Base-by-base conservation (phyloP, 768 basidiomycete genomes). In the Candolleomyces eurysporus region DNA sequence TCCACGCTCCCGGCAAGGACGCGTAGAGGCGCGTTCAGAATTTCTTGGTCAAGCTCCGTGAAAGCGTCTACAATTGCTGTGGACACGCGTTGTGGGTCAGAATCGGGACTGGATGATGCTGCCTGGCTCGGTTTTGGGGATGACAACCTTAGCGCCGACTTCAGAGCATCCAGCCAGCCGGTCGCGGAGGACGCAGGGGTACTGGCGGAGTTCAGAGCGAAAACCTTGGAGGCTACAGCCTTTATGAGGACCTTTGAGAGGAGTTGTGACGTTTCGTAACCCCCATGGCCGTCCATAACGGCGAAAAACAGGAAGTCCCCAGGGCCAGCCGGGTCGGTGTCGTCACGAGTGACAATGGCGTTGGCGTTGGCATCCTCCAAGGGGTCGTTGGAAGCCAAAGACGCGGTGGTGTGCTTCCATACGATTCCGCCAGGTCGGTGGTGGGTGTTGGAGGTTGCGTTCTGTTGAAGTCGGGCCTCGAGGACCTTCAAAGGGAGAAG, bases 271-370 rank as follows among this genome's bases (percentile, higher is more conserved):
- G 96, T 98, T 56, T 92, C 82, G 42, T 76, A 83, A 1, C 97
- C 97, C 2, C 85, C 79, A 71, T 98, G 97, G 2, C 95, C 94
- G 66, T 95, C 94, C 87, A 96, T 90, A 40, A 96, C 87, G 1
- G 92, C 78, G 68, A 94, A 95, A 74, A 96, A 91, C 48, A 94
- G 78, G 62, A 90, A 82, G 68, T 92, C 91, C 14, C 90, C 89
- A 2, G 84, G 82, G 0, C 78, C 78, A 3, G 83, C 79, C 10
- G 82, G 78, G 65, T 88, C 84, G n/a, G 82, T 75, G 3, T 75
- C 76, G 67, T 91, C 86, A 43, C 87, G 79, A 64, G 82, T 72
- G 53, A 96, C 76, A 63, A 94, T 77, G 59, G 87, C 85, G 62
- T 82, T 81, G 4, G 91, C 84, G 64, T 88, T 83, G 26, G 94